Conservation (phyloP, 345 rosid genomes). For the Aquilaria malaccensis region DNA sequence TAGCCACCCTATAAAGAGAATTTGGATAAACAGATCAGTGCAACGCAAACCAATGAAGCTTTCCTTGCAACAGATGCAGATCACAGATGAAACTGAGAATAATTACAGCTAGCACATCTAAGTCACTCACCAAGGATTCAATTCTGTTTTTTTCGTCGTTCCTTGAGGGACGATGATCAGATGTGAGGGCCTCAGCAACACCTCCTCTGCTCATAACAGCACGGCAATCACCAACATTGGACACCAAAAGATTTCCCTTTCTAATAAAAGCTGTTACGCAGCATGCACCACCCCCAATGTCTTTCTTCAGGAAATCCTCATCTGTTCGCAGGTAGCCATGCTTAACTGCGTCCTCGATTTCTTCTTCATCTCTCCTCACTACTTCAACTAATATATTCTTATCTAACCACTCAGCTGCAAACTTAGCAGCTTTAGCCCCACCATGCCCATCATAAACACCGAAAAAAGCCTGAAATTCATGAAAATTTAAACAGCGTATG, state of each 20-base stretch:
- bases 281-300: conserved; percentile 66
- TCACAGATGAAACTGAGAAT: background rate
- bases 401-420: conserved; percentile 44
- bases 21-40: background rate
- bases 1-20: conserved; percentile 58
- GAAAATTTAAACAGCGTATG: background rate
- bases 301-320: conserved; percentile 53
- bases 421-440: conserved; percentile 56
- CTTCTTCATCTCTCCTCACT: conserved; percentile 26
- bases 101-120: background rate
- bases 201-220: conserved; percentile 84
- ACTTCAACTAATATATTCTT: conserved; percentile 56
- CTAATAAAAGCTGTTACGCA: conserved; percentile 75
- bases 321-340: conserved; percentile 73
- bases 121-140: conserved; percentile 46
- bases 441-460: conserved; percentile 73
- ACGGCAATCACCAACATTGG: conserved; percentile 91
- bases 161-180: conserved; percentile 80
- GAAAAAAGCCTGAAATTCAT: conserved; percentile 41
- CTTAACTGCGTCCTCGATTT: conserved; percentile 49
- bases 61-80: background rate
- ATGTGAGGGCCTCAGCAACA: conserved; percentile 65
- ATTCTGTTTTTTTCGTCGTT: conserved; percentile 72
- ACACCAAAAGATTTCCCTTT: conserved; percentile 62
- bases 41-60: conserved; percentile 2